These are phyloP conservation scores for Corylus americana DNA, from an alignment of 306 rosid species.

Conservation along the genomic window DNA sequence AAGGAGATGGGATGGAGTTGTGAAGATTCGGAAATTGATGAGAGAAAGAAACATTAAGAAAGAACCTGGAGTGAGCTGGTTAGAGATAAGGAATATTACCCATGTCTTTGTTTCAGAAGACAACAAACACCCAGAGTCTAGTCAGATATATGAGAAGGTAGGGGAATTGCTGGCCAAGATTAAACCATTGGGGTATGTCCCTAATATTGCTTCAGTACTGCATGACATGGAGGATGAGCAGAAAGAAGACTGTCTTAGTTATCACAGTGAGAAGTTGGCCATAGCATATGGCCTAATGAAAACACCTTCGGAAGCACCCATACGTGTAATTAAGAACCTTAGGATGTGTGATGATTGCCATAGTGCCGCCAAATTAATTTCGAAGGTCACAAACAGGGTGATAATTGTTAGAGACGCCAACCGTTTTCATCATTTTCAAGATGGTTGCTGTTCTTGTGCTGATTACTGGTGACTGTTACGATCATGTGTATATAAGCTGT, in stretches of 20 bases:
- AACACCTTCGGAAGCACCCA: slow-evolving; percentile 27
- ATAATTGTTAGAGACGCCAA: slow-evolving; percentile 34
- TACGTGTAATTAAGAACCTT: slow-evolving; percentile 33
- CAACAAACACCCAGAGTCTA: slow-evolving; percentile 30
- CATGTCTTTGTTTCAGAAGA: slow-evolving; percentile 47
- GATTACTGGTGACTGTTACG: slow-evolving; percentile 23
- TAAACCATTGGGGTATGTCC: slow-evolving; percentile 40
- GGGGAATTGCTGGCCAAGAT: slow-evolving; percentile 34
- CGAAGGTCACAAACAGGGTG: slow-evolving; percentile 22
- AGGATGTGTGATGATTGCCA: slow-evolving; percentile 40
- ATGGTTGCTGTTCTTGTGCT: slow-evolving; percentile 34
- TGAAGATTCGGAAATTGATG: slow-evolving; percentile 39
- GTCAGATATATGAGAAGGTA: slow-evolving; percentile 37
- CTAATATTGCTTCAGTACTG: slow-evolving; percentile 27
- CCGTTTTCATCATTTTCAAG: slow-evolving; percentile 34
- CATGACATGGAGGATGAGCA: slow-evolving; percentile 33
- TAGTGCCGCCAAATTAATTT: slow-evolving; percentile 32
- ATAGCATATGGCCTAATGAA: slow-evolving; percentile 36
- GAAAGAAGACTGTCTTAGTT: slow-evolving; percentile 40
- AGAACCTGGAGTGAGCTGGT: slow-evolving; percentile 54
- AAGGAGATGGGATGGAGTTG: slow-evolving; percentile 46
- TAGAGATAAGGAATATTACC: slow-evolving; percentile 34
- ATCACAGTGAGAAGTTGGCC: slow-evolving; percentile 40
- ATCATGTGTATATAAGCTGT: too few relatives aligned
- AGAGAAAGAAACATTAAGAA: slow-evolving; percentile 42